A percentile compares a stretch with the other conserved stretches of the same genome.
phyloP scores from a whole-genome alignment of 208 protist genomes.

The Tetramitus jugosus region DNA sequence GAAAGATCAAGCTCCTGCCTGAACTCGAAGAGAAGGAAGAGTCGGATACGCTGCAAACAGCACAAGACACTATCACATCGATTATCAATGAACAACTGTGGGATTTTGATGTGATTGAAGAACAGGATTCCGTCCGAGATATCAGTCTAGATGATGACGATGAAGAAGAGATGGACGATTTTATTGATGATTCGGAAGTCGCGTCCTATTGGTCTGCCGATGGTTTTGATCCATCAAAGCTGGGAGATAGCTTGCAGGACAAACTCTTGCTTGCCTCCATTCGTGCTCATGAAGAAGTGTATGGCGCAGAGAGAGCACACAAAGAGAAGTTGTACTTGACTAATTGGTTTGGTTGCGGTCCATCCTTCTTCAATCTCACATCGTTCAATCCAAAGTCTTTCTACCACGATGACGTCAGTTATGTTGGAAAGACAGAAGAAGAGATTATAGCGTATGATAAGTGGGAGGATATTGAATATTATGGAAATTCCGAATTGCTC shows the following conservation, averaged over 20 bases:
- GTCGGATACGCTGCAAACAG: too few relatives aligned
- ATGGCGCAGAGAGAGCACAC: neutral
- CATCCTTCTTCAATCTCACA: neutral
- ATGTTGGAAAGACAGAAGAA: neutral
- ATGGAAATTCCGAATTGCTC: neutral
- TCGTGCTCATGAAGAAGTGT: neutral
- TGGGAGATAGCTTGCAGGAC: neutral
- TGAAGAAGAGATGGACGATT: neutral
- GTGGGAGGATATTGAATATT: neutral
- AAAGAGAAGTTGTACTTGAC: neutral
- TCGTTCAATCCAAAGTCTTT: neutral
- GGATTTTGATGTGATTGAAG: too few relatives aligned
- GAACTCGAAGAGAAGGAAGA: too few relatives aligned
- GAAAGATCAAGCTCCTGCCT: too few relatives aligned
- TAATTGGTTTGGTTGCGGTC: neutral
- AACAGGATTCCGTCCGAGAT: too few relatives aligned
- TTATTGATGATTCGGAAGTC: neutral
- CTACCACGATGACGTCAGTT: neutral
- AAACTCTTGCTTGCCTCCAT: neutral
- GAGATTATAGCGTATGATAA: neutral
- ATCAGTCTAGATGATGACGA: too few relatives aligned
- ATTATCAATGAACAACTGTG: too few relatives aligned
- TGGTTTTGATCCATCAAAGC: neutral
- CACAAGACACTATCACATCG: too few relatives aligned
- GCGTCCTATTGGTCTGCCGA: neutral